Evolutionary conservation across 345 rosid genomes (phyloP).

Genomic region (Citrus australasica): DNA sequence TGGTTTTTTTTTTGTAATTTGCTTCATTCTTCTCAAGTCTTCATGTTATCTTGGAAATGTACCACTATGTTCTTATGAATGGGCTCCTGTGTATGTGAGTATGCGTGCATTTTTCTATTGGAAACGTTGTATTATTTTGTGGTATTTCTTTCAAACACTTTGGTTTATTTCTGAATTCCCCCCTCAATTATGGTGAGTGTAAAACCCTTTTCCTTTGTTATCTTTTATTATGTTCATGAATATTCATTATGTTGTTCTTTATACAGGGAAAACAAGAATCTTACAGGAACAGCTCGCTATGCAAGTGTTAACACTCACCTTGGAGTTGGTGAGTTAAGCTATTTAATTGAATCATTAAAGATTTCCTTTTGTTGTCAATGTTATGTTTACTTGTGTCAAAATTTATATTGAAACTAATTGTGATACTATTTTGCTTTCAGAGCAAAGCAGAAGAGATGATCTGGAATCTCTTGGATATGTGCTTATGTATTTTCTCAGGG

Average conservation of each 20-base stretch:
- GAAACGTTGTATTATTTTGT: not conserved
- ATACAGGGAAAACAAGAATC: slow-evolving; percentile 92
- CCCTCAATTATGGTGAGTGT: not conserved
- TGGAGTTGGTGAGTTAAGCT: slow-evolving; percentile 73
- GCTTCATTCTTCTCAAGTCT: not conserved
- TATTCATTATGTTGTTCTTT: slow-evolving; percentile 7
- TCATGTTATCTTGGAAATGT: not conserved
- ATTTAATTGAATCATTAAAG: not conserved
- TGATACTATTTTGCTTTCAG: slow-evolving; percentile 37
- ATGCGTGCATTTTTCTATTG: not conserved
- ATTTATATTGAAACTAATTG: slow-evolving; percentile 5
- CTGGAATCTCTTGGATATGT: slow-evolving; percentile 98
- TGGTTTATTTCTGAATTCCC: not conserved
- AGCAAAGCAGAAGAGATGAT: slow-evolving; percentile 99
- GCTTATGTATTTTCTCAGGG: slow-evolving; percentile 93
- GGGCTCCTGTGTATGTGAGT: not conserved
- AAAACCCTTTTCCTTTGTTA: not conserved
- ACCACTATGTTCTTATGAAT: not conserved
- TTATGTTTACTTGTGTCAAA: slow-evolving; percentile 1
- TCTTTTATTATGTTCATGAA: not conserved
- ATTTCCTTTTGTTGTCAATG: not conserved
- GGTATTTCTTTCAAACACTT: not conserved
- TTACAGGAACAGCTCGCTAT: slow-evolving; percentile 97
- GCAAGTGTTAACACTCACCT: slow-evolving; percentile 98
- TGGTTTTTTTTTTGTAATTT: not conserved